Percentiles rank a stretch among this genome's conserved stretches.
Evolutionary conservation across 495 filamentous ascomycete genomes (phyloP).

Genomic region (Xylaria acuta): DNA sequence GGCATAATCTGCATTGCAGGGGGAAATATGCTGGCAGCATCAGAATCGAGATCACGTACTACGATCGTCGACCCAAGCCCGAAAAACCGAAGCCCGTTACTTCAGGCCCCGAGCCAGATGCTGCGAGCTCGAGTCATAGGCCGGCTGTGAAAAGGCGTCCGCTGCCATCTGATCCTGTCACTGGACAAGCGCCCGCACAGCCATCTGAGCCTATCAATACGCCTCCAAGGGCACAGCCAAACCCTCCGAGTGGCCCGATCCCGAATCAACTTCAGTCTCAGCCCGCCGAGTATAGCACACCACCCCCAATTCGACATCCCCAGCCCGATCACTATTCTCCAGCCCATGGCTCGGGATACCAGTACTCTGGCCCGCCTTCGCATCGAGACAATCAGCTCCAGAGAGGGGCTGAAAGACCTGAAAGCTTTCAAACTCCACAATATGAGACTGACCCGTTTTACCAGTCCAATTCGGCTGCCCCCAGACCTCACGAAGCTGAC

Average conservation of each 20-base stretch:
- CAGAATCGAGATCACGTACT: slow-evolving; percentile 94
- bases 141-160: slow-evolving; percentile 75
- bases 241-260: slow-evolving; percentile 38
- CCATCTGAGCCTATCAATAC: slow-evolving; percentile 48
- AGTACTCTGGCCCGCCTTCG: slow-evolving; percentile 40
- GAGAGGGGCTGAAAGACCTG: slow-evolving; percentile 41
- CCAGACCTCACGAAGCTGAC: slow-evolving; percentile 32
- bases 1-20: slow-evolving; percentile 85
- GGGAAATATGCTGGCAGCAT: slow-evolving; percentile 96
- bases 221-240: slow-evolving; percentile 49
- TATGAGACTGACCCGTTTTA: slow-evolving; percentile 39
- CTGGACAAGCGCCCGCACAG: slow-evolving; percentile 52
- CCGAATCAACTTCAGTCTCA: slow-evolving; percentile 52
- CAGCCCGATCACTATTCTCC: slow-evolving; percentile 42
- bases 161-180: slow-evolving; percentile 73
- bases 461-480: slow-evolving; percentile 27
- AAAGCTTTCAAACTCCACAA: slow-evolving; percentile 34
- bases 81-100: slow-evolving; percentile 58
- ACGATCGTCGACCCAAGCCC: slow-evolving; percentile 83
- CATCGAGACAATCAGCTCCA: slow-evolving; percentile 42
- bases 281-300: slow-evolving; percentile 51
- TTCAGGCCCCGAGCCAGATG: slow-evolving; percentile 46
- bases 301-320: slow-evolving; percentile 39
- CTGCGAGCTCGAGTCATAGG: slow-evolving; percentile 40
- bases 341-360: slow-evolving; percentile 36